Conservation (phyloP, 2,329 filamentous ascomycete species). For the Saccharata proteae region DNA sequence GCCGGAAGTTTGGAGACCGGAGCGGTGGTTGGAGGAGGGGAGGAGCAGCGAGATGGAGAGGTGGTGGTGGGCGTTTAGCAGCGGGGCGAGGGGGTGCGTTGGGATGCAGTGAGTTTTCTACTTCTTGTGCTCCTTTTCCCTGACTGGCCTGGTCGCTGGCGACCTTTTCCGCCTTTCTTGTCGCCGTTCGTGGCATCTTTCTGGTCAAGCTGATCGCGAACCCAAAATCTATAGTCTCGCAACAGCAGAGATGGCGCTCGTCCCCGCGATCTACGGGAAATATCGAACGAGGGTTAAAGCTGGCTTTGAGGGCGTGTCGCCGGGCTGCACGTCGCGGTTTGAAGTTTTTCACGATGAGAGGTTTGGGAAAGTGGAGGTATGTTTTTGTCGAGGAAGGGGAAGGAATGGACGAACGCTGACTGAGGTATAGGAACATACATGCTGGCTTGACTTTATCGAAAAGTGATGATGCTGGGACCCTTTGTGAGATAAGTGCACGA, state of each 20-base stretch:
- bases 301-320: conserved; percentile 20
- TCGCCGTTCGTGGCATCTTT: too few species aligned
- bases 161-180: too few species aligned
- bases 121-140: conserved; percentile 13
- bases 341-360: conserved; percentile 29
- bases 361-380: conserved; percentile 12
- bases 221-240: conserved; percentile 25
- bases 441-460: conserved; percentile 1
- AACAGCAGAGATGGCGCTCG: conserved; percentile 39
- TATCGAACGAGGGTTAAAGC: conserved; percentile 24
- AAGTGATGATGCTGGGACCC: too few species aligned
- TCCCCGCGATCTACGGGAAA: conserved; percentile 32
- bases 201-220: background rate
- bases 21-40: conserved; percentile 17
- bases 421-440: conserved; percentile 1
- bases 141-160: background rate
- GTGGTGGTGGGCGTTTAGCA: conserved; percentile 29
- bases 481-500: too few species aligned
- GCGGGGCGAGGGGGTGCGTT: conserved; percentile 30
- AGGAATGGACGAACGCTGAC: background rate
- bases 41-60: conserved; percentile 19
- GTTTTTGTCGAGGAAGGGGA: too few species aligned
- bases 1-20: conserved; percentile 20
- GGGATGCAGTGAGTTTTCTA: conserved; percentile 14
- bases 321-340: conserved; percentile 30